Conservation (phyloP, 331 rosid species). For the Malus hybrid region DNA sequence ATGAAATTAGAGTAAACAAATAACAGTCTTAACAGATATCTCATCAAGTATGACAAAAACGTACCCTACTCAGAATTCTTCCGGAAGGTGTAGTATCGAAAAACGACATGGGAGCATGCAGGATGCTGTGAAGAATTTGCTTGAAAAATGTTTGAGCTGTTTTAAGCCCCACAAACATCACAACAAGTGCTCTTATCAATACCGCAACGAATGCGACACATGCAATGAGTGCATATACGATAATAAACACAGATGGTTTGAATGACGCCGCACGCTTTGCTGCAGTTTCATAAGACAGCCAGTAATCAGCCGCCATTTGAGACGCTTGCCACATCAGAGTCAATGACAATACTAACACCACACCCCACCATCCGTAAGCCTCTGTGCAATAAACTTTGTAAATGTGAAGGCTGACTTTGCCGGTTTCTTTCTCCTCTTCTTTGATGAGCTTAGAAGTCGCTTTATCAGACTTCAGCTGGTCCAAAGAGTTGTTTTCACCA, state of each 20-base stretch:
- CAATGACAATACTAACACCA: constrained; percentile 26
- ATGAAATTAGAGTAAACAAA: neutral
- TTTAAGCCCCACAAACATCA: constrained; percentile 47
- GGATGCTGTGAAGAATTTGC: constrained; percentile 59
- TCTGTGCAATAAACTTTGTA: constrained; percentile 77
- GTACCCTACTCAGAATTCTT: constrained; percentile 79
- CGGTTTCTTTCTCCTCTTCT: constrained; percentile 84
- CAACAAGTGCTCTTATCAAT: constrained; percentile 31
- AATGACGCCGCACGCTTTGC: constrained; percentile 39
- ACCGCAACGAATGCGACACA: constrained; percentile 35
- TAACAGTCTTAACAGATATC: neutral
- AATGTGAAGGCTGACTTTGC: constrained; percentile 52
- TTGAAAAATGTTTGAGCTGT: constrained; percentile 71
- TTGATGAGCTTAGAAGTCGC: constrained; percentile 71
- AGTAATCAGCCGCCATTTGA: constrained; percentile 45
- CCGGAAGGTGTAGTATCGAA: constrained; percentile 96
- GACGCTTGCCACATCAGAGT: constrained; percentile 60
- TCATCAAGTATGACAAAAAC: constrained; percentile 2
- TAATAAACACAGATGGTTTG: constrained; percentile 43
- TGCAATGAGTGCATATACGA: constrained; percentile 41
- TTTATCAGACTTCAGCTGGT: constrained; percentile 35
- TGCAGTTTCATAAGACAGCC: constrained; percentile 31
- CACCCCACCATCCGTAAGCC: constrained; percentile 83
- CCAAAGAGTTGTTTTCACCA: constrained; percentile 43
- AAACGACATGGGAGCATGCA: constrained; percentile 95